Evolutionary conservation across 78 protist genomes (phyloP).

Genomic region (Paulinella micropora): DNA sequence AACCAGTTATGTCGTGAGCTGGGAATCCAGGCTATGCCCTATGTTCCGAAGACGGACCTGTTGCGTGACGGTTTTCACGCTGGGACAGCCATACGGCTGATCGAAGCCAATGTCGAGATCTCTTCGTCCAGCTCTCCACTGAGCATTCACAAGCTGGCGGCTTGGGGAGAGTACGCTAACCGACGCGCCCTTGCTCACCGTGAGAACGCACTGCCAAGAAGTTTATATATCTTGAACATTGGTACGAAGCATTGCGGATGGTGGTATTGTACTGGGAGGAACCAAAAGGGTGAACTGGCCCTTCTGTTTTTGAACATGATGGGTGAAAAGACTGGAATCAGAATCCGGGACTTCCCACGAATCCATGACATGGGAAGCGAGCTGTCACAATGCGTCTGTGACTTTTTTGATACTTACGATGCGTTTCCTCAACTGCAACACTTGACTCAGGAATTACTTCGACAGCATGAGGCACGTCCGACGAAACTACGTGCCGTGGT

Average conservation of each 20-base stretch:
- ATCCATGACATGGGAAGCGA: too few relatives aligned
- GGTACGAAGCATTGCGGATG: slow-evolving; percentile 4
- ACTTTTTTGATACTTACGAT: too few relatives aligned
- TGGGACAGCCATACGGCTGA: background rate
- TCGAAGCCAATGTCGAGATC: too few relatives aligned
- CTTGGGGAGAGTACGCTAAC: background rate
- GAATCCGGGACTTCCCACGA: too few relatives aligned
- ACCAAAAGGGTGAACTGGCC: background rate
- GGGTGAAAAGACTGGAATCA: too few relatives aligned
- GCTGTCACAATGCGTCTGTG: too few relatives aligned
- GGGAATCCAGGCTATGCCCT: background rate
- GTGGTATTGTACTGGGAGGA: slow-evolving; percentile 11
- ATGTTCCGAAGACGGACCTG: background rate
- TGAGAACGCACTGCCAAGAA: background rate
- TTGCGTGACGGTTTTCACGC: background rate
- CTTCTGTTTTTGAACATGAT: too few relatives aligned
- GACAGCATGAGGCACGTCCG: too few relatives aligned
- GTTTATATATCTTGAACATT: background rate
- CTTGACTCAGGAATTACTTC: background rate
- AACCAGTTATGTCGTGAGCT: background rate
- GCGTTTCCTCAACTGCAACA: background rate
- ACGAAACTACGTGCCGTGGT: background rate
- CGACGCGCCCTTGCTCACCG: background rate
- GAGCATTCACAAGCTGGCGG: background rate
- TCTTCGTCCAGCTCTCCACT: background rate